phyloP scores from a whole-genome alignment of 148 eudicot genomes.

The Rhododendron ovatum region DNA sequence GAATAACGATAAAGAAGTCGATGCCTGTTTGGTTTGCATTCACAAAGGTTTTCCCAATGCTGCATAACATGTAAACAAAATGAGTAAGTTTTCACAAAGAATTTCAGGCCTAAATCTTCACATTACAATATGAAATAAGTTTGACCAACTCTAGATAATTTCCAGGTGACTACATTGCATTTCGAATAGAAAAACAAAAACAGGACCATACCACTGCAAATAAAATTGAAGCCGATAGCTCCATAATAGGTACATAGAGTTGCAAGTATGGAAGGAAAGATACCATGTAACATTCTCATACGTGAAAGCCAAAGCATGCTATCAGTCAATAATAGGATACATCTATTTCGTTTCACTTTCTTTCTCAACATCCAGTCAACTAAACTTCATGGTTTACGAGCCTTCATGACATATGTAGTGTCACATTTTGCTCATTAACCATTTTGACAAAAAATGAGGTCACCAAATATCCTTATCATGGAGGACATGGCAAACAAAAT shows the following conservation, averaged over 20 bases:
- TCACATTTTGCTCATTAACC: background rate
- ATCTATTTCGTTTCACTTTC: background rate
- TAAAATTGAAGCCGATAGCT: background rate
- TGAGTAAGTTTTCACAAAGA: background rate
- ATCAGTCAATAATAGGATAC: background rate
- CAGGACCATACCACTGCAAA: background rate
- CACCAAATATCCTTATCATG: background rate
- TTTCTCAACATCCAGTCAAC: background rate
- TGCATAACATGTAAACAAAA: slow-evolving; percentile 33
- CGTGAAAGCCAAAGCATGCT: background rate
- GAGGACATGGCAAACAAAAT: slow-evolving; percentile 1
- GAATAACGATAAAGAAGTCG: slow-evolving; percentile 79
- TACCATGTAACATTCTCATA: background rate
- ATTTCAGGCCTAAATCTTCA: background rate
- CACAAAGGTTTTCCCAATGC: slow-evolving; percentile 97
- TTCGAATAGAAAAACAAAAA: background rate
- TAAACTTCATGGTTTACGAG: background rate
- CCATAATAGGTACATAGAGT: background rate
- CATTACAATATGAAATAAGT: background rate
- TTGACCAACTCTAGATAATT: background rate
- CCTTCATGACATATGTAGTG: background rate
- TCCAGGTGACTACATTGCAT: background rate
- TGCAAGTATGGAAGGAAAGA: background rate
- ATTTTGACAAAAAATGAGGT: background rate
- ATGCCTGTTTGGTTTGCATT: slow-evolving; percentile 73